A percentile compares a stretch with the other conserved stretches of the same genome.
Evolutionary conservation across 345 rosid genomes (phyloP).

Genomic region (Eucalyptus brandiana): DNA sequence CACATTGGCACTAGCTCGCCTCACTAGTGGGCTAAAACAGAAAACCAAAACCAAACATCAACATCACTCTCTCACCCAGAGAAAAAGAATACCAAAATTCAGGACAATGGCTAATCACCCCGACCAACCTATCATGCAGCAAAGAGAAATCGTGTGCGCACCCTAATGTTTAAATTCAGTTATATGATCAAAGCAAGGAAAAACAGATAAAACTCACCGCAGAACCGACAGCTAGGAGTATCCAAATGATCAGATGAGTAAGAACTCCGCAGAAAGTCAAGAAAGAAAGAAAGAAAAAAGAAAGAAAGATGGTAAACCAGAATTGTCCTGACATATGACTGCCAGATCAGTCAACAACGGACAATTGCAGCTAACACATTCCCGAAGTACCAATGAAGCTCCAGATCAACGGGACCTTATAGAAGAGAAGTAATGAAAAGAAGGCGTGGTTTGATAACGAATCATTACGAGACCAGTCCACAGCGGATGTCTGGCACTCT

Average conservation of each 20-base stretch:
- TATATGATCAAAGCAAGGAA: not conserved
- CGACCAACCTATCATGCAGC: not conserved
- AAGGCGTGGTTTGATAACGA: not conserved
- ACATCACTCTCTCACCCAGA: not conserved
- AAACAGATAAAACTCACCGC: not conserved
- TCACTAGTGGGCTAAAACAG: constrained; percentile 63
- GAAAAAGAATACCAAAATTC: not conserved
- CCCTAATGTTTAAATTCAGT: not conserved
- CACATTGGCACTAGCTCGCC: constrained; percentile 98
- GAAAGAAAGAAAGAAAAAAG: not conserved
- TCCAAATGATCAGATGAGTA: not conserved
- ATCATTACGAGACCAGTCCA: not conserved
- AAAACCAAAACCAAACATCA: not conserved
- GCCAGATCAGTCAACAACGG: not conserved
- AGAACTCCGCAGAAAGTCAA: not conserved
- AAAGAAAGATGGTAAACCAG: not conserved
- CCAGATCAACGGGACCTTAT: not conserved
- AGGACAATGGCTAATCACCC: not conserved
- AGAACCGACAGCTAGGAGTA: not conserved
- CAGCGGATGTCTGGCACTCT: not conserved
- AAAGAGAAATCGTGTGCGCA: not conserved
- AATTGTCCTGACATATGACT: not conserved
- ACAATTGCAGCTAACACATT: not conserved
- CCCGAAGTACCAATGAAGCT: not conserved
- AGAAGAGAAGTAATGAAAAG: not conserved